Evolutionary conservation across 306 rosid species (phyloP), one percentile per base, ranked within the genome.

Genomic region (Psophocarpus tetragonolobus): DNA sequence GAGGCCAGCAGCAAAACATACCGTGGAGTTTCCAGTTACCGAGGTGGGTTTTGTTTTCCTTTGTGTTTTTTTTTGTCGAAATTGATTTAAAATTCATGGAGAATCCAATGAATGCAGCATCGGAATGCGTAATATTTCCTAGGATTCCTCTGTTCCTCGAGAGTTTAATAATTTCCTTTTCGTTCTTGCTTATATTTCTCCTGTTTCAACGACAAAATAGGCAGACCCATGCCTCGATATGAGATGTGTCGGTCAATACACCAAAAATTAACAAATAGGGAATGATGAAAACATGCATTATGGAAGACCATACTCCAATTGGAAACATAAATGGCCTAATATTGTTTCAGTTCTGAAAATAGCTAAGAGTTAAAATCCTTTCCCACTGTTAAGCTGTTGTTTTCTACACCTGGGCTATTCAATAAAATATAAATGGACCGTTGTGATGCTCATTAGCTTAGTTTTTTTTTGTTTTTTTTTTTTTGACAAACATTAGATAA

Each of bases 1-100:
- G 44, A 83, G 80, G 77, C 90, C 87, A 18, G 88, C 94, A 6
- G 83, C 96, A 32, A 85, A 86, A 58, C 92, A 85, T 69, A 85
- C 81, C 1, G 90, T 91, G 7, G 92, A 89, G 73, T 84, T 89
- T 42, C 90, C 92, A 0, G 90, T 77, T 68, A 81, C 81, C 78
- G 91, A 92, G 94, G 97, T 89, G 44, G 48, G 84, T 82, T 62
- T 33, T 1, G 44, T 62, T 51, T 12, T 21, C 32, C 21, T 15
- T 9, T 68, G 5, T 36, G 33, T 70, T 56, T 44, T 56, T 44
- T 77, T 68, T 72, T 77, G 67, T 68, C 38, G 7, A 47, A 67
- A 75, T 74, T 62, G 26, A 70, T 63, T 48, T 32, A 18, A 54
- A n/a, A 73, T 23, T 81, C 33, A 78, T 68, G 64, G 48, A 70